These are phyloP conservation scores for Fusarium sp. DNA, from an alignment of 2,329 filamentous ascomycete genomes.

Conservation along the genomic window DNA sequence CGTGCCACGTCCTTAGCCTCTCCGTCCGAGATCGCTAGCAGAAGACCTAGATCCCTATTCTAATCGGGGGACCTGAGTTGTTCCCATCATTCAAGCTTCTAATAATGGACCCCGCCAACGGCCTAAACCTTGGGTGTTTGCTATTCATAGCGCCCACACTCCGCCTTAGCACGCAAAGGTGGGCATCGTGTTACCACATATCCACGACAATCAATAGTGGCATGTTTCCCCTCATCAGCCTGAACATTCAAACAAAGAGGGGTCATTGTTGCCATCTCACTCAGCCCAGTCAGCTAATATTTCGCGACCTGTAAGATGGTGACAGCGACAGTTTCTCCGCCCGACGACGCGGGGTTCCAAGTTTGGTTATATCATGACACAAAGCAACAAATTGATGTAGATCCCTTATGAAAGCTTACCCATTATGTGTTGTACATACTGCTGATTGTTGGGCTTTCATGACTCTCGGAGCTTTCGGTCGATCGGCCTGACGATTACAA, in stretches of 20 bases:
- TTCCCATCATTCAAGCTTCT: not conserved
- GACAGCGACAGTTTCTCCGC: not conserved
- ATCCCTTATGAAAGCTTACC: not conserved
- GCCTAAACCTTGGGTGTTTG: not conserved
- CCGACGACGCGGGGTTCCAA: not conserved
- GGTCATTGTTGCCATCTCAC: not conserved
- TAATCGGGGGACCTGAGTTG: not conserved
- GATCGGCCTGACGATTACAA: not conserved
- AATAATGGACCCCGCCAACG: not conserved
- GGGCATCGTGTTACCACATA: not conserved
- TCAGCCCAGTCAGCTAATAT: not conserved
- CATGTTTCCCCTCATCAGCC: not conserved
- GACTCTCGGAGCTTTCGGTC: not conserved
- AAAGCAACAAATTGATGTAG: too few species aligned
- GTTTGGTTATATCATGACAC: too few species aligned
- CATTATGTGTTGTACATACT: not conserved
- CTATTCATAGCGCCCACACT: not conserved
- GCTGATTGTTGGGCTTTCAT: not conserved
- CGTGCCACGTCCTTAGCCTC: too few species aligned
- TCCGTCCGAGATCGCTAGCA: not conserved
- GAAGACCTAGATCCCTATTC: too few species aligned
- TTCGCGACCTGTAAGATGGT: not conserved
- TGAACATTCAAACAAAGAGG: not conserved
- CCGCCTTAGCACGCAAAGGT: not conserved
- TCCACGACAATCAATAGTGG: not conserved